Percentiles rank a stretch among this genome's conserved stretches.
Conservation (phyloP, 2,329 filamentous ascomycete genomes). For the Ilyonectria sp. region DNA sequence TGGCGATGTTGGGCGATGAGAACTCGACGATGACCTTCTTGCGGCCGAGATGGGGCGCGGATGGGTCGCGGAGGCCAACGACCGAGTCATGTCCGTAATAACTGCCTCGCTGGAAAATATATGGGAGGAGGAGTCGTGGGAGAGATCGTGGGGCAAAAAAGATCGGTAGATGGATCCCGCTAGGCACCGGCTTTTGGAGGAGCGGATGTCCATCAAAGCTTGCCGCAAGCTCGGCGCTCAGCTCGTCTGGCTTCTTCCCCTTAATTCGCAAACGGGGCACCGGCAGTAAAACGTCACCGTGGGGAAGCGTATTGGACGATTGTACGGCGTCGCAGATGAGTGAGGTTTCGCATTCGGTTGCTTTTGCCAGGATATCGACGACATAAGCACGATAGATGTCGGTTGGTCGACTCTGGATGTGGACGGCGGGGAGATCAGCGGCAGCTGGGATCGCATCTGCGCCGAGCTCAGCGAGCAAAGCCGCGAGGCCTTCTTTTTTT, state of each 20-base stretch:
- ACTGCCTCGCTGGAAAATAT: slow-evolving; percentile 13
- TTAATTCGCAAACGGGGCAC: slow-evolving; percentile 23
- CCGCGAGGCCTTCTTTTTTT: not conserved
- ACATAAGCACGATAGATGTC: not conserved
- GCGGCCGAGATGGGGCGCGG: not conserved
- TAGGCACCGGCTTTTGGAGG: not conserved
- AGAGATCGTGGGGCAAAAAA: slow-evolving; percentile 4
- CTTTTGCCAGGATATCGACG: not conserved
- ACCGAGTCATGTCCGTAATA: slow-evolving; percentile 7
- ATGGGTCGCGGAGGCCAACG: slow-evolving; percentile 7
- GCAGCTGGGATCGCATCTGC: not conserved
- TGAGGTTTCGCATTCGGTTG: not conserved
- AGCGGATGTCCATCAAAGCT: slow-evolving; percentile 2
- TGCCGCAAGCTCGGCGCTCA: slow-evolving; percentile 3
- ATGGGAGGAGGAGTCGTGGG: slow-evolving; percentile 7
- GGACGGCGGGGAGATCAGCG: not conserved
- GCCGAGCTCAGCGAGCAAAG: not conserved
- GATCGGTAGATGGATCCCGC: slow-evolving; percentile 18
- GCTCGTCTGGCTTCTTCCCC: not conserved
- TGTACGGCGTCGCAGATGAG: not conserved
- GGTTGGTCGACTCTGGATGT: not conserved
- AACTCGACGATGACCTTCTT: slow-evolving; percentile 29
- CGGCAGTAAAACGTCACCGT: slow-evolving; percentile 17
- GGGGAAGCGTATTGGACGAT: not conserved
- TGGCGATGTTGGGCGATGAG: slow-evolving; percentile 27